Percentiles rank a stretch among this genome's conserved stretches.
phyloP scores from a whole-genome alignment of 768 basidiomycete genomes.

The Lactarius tabidus region DNA sequence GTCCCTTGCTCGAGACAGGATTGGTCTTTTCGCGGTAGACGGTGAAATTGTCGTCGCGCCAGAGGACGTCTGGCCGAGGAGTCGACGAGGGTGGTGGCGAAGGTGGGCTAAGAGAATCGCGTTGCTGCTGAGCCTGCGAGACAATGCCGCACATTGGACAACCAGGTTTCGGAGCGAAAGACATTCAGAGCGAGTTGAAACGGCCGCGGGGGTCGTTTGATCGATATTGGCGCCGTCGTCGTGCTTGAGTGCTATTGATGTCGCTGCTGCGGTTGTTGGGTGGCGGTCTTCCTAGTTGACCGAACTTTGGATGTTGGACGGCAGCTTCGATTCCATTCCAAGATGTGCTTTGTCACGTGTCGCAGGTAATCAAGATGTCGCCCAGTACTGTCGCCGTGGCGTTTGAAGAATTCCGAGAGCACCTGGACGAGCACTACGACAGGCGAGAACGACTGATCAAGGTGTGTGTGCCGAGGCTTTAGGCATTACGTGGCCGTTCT shows the following conservation, averaged over 20 bases:
- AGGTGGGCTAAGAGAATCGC: slow-evolving; percentile 36
- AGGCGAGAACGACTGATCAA: slow-evolving; percentile 89
- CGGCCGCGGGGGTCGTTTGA: background rate
- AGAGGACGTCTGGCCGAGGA: slow-evolving; percentile 58
- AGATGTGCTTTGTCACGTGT: slow-evolving; percentile 8
- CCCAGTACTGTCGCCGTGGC: slow-evolving; percentile 28
- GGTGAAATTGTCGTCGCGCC: slow-evolving; percentile 76
- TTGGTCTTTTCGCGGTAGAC: slow-evolving; percentile 65
- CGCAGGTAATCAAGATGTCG: slow-evolving; percentile 6
- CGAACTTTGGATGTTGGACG: no score
- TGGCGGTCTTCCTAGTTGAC: background rate
- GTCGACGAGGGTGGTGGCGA: slow-evolving; percentile 41
- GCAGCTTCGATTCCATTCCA: no score
- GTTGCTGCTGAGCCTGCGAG: slow-evolving; percentile 45
- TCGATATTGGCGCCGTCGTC: background rate
- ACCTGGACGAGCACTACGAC: slow-evolving; percentile 83
- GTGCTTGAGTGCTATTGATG: background rate
- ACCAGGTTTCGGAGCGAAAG: slow-evolving; percentile 59
- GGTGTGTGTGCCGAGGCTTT: slow-evolving; percentile 37
- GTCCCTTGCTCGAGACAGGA: slow-evolving; percentile 69
- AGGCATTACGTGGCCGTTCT: background rate
- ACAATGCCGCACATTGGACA: slow-evolving; percentile 79
- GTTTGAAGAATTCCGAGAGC: slow-evolving; percentile 63
- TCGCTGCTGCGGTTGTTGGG: no score
- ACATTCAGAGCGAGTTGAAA: slow-evolving; percentile 32